Percentiles rank a stretch among this genome's conserved stretches.
Conservation (phyloP, 2,329 filamentous ascomycete genomes). For the Cordyceps farinosa region DNA sequence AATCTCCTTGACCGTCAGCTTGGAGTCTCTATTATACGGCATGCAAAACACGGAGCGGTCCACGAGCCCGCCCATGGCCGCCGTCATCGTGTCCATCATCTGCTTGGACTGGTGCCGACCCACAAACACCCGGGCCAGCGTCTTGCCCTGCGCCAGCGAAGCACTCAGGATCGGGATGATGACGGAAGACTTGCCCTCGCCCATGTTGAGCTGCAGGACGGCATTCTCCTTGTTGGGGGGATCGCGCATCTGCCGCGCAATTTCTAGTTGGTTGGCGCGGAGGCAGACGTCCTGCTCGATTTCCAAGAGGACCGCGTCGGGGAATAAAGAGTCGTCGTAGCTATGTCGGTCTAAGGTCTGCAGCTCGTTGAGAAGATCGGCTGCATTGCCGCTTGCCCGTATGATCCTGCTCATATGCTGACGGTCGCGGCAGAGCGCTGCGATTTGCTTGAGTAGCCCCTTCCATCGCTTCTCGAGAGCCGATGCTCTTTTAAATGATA, state of each 20-base stretch:
- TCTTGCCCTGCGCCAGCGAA: conserved; percentile 46
- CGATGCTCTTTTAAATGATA: background rate
- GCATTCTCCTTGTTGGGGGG: conserved; percentile 41
- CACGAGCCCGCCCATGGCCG: conserved; percentile 54
- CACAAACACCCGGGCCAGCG: conserved; percentile 56
- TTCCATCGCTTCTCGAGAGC: background rate
- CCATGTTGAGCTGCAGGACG: conserved; percentile 68
- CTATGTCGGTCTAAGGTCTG: background rate
- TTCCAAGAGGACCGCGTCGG: conserved; percentile 63
- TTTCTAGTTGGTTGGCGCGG: conserved; percentile 54
- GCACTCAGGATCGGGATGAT: conserved; percentile 63
- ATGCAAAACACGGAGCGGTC: conserved; percentile 52
- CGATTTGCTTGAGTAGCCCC: background rate
- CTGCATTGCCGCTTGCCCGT: conserved; percentile 38
- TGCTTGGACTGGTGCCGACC: conserved; percentile 59
- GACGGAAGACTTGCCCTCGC: conserved; percentile 65
- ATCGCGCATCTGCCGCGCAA: conserved; percentile 54
- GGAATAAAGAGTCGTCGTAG: conserved; percentile 25
- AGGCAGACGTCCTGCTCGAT: conserved; percentile 61
- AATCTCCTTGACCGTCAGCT: conserved; percentile 31
- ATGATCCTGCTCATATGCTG: conserved; percentile 6
- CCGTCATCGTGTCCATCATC: conserved; percentile 54
- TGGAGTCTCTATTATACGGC: conserved; percentile 54
- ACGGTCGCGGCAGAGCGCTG: background rate
- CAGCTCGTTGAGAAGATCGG: background rate